Base-by-base conservation (phyloP, 2,329 filamentous ascomycete genomes). In the Mycosphaerella sp. region DNA sequence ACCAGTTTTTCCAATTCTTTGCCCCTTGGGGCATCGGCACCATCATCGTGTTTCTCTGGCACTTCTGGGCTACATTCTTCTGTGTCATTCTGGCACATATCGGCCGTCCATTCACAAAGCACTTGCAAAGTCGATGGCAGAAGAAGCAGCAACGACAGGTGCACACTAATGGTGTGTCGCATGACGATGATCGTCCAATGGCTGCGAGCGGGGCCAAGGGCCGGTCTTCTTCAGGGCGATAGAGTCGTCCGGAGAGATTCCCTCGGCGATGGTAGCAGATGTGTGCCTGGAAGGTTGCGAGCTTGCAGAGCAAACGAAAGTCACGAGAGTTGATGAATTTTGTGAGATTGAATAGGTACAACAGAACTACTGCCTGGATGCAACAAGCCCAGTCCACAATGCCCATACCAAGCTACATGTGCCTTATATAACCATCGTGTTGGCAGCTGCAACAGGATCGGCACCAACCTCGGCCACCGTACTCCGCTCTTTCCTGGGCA, bases 1-100 rank as follows among this genome's bases (percentile, higher is more conserved):
- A 82, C 43, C 85, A 95, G 59, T 84, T 84, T 56, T 72, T 91
- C 54, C 84, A 84, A 60, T 93, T 94, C 64, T 60, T 90, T 14
- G 62, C 79, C 13, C 81, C 85, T 8, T 79, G 74, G 9, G 76
- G 79, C 0, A 62, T 79, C 18, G 66, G 62, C 10, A 53, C 55
- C 14, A 42, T 52, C 0, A 28, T 84, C 1, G 67, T 89, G 1
- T 74, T 79, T 68, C 56, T 76, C 2, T 85, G 79, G 76, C 85
- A 89, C 65, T 70, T 84, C 16, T 74, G 28, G 35, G 81, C 81
- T 3, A 85, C 86, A 0, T 54, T 79, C 3, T 65, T 86, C 4
- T 91, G 86, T 58, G 71, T 86, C 1, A 1, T 85, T 0, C 81
- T 81, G 0, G 74, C 81, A 1, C 50, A 77, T 37, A 16, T 74